These are phyloP conservation scores for Juncus effusus DNA, from an alignment of 176 grass and related monocot species.

Conservation along the genomic window DNA sequence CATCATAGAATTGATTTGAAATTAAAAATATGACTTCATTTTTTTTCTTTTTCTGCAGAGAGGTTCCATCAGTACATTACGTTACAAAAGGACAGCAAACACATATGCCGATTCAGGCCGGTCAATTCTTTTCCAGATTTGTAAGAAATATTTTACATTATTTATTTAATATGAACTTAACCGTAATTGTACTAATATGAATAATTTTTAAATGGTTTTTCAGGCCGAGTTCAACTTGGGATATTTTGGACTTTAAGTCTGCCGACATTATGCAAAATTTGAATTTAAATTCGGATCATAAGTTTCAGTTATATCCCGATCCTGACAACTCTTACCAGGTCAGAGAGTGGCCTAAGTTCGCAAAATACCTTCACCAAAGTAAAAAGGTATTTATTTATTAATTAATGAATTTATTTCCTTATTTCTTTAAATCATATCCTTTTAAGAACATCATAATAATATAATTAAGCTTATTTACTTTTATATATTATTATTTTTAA, in stretches of 20 bases:
- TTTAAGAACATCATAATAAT: not conserved
- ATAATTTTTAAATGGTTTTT: constrained; percentile 4
- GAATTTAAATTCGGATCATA: not conserved
- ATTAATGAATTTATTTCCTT: not conserved
- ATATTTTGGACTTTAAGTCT: constrained; percentile 38
- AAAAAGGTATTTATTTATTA: constrained; percentile 41
- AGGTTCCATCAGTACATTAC: not conserved
- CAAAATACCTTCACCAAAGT: constrained; percentile 33
- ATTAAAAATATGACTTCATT: too few species aligned
- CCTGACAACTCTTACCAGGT: constrained; percentile 46
- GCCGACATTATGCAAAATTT: not conserved
- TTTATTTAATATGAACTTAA: too few species aligned
- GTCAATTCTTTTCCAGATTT: not conserved
- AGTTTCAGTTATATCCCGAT: constrained; percentile 45
- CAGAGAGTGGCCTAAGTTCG: constrained; percentile 56
- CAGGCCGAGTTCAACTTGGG: constrained; percentile 38
- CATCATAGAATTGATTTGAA: too few species aligned
- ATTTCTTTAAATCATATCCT: too few species aligned
- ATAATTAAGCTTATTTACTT: constrained; percentile 1
- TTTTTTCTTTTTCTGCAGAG: constrained; percentile 5
- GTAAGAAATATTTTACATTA: constrained; percentile 1
- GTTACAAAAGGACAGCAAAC: constrained; percentile 18
- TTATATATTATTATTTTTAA: not conserved
- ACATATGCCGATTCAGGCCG: constrained; percentile 12
- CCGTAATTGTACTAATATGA: not conserved